A percentile compares a stretch with the other conserved stretches of the same genome.
phyloP scores from a whole-genome alignment of 352 stramenopile genomes.

The Pythium sp. region DNA sequence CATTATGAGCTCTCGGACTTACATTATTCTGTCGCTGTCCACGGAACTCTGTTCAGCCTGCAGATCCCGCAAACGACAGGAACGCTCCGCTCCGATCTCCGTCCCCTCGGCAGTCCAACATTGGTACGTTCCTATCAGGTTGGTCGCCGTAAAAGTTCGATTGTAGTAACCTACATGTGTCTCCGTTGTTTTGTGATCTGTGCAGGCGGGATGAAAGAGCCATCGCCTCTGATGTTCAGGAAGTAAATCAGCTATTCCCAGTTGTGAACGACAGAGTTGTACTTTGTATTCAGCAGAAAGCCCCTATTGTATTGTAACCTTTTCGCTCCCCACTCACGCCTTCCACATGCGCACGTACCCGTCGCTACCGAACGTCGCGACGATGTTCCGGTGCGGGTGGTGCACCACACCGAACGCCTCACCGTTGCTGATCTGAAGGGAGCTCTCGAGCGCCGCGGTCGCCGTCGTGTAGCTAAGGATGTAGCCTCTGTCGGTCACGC shows the following conservation, averaged over 20 bases:
- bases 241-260: slow-evolving; percentile 4
- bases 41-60: neutral
- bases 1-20: neutral
- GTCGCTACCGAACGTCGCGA: slow-evolving; percentile 88
- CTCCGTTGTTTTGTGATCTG: neutral
- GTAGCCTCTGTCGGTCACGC: slow-evolving; percentile 83
- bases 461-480: slow-evolving; percentile 67
- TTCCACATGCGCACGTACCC: slow-evolving; percentile 83
- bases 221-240: slow-evolving; percentile 19
- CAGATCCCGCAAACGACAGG: neutral
- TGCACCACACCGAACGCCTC: slow-evolving; percentile 79
- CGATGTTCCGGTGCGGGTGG: slow-evolving; percentile 86
- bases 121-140: neutral
- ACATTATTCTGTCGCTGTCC: neutral
- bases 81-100: slow-evolving; percentile 5
- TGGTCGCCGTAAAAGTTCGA: too few species aligned
- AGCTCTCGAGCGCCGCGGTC: slow-evolving; percentile 58
- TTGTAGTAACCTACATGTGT: neutral
- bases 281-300: neutral
- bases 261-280: neutral
- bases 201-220: slow-evolving; percentile 12
- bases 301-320: neutral
- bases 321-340: slow-evolving; percentile 29
- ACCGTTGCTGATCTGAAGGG: slow-evolving; percentile 81
- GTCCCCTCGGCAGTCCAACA: slow-evolving; percentile 6